Base-by-base conservation (phyloP, 2,329 filamentous ascomycete genomes). In the Tolypocladium sp. region DNA sequence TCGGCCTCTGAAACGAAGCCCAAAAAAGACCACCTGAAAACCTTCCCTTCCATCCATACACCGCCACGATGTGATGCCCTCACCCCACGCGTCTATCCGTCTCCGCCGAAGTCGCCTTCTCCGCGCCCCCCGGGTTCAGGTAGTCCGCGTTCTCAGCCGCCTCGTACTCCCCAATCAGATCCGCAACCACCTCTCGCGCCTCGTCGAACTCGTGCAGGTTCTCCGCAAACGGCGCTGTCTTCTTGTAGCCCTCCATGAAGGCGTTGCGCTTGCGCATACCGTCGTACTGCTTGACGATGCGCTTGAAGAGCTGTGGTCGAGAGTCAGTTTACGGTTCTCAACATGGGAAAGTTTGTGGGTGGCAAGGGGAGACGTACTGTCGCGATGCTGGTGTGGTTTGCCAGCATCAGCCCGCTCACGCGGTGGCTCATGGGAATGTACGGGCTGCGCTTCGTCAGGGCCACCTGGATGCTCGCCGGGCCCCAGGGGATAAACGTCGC, bases 401-500 rank as follows among this genome's bases (percentile, higher is more conserved):
- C 94, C 61, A 99, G 79, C 94, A 99, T 99, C 60, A 99, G 82
- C 2, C 94, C 94, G 64, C 91, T 96, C 58, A 99, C 94, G 55
- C 94, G 88, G 71, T 97, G 92, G 65, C 90, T 91, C 78, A 95
- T 95, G 58, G 91, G 89, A 49, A 97, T 89, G 70, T 99, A 97
- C 1, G 95, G 95, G 49, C 92, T 97, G 70, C 95, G 91, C 78
- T 96, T 96, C 2, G 94, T 97, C 62, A 99, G 77, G 3, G 94
- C 95, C 15, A 99, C 94, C 74, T 99, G 94, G 64, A 99, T 99
- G 70, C 91, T 96, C 35, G 94, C 94, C 1, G 94, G 94, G 0
- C 94, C 94, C 94, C 94, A 99, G 12, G 95, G 94, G 63, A 99
- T 99, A 70, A 99, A 99, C 0, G 91, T 95, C 12, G 94, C 95